Percentiles rank a stretch among this genome's conserved stretches.
Conservation (phyloP, 345 rosid genomes). For the Eucalyptus marginata region DNA sequence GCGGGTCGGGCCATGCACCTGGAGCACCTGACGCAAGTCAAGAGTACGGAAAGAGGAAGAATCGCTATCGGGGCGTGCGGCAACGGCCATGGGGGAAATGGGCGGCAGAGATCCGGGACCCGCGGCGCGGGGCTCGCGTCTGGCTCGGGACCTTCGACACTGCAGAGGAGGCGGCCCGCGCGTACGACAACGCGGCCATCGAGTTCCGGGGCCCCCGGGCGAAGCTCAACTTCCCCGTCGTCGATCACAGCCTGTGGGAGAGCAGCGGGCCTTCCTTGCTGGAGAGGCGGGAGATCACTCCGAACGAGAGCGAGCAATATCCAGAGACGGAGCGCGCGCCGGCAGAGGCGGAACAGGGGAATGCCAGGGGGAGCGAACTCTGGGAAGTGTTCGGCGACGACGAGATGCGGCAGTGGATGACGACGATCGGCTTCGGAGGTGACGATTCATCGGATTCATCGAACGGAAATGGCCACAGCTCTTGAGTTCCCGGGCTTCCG, state of each 20-base stretch:
- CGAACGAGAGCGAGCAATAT: not conserved
- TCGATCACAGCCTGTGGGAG: slow-evolving; percentile 5
- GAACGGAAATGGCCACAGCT: not conserved
- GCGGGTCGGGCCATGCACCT: not conserved
- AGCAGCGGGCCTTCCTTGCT: not conserved
- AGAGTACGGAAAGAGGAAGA: slow-evolving; percentile 8
- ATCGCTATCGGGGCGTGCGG: slow-evolving; percentile 82
- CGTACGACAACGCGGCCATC: slow-evolving; percentile 68
- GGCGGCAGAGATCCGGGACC: slow-evolving; percentile 97
- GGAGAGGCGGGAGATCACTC: not conserved
- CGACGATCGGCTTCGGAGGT: slow-evolving; percentile 43
- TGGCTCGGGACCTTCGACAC: slow-evolving; percentile 95
- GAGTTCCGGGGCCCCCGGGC: slow-evolving; percentile 39
- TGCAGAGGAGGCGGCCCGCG: slow-evolving; percentile 90
- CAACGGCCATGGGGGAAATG: slow-evolving; percentile 98
- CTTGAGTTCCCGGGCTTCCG: not conserved
- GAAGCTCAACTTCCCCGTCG: slow-evolving; percentile 49
- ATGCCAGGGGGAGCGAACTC: slow-evolving; percentile 6
- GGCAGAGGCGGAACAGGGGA: not conserved
- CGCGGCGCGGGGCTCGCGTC: slow-evolving; percentile 55
- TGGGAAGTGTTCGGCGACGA: slow-evolving; percentile 32
- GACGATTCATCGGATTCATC: slow-evolving; percentile 52
- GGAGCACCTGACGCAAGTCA: not conserved
- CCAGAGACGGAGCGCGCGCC: not conserved
- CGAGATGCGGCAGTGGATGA: slow-evolving; percentile 39